Base-by-base conservation (phyloP, 306 rosid species). In the Cyamopsis tetragonoloba region DNA sequence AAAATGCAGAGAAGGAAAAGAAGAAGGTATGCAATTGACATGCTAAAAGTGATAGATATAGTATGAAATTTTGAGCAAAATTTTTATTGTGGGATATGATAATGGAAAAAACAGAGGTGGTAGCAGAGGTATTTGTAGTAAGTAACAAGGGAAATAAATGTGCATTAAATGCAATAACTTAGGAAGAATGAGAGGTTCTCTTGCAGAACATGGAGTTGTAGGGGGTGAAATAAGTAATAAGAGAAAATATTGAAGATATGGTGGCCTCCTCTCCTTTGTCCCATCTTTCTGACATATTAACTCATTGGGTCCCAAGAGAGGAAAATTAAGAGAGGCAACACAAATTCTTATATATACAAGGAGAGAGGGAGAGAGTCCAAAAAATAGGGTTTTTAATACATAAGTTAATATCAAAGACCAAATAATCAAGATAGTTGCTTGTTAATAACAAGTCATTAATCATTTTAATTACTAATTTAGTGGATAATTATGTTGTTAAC, bases 201-300 rank as follows among this genome's bases (percentile, higher is more conserved):
- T 79, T 68, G 76, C 6, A 43, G 88, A 88, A 88, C 88, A 82
- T 83, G 91, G 78, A 62, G 78, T 31, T 78, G 86, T 72, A 81
- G 65, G 86, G 82, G 63, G 48, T 60, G 73, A 73, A 46, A 66
- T 84, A 66, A 76, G 84, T 67, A 54, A 70, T 72, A 49, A 55
- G 66, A 61, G 70, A 66, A 70, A 77, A 79, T 39, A n/a, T n/a
- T n/a, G 62, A 68, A 70, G 74, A 72, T 50, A 73, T 68, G 85
- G 82, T 80, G 56, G 81, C 74, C 82, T 63, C 82, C 62, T 59
- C 72, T 54, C 60, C 46, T 58, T 44, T 76, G 75, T 55, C 81
- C 64, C 78, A 75, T 79, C 51, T 60, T 72, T 62, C 23, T 55
- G 66, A 68, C 76, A 68, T 76, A 70, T 78, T 79, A 62, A 62